Evolutionary conservation across 257 asterid species (phyloP).

Genomic region (Osmanthus fragrans): DNA sequence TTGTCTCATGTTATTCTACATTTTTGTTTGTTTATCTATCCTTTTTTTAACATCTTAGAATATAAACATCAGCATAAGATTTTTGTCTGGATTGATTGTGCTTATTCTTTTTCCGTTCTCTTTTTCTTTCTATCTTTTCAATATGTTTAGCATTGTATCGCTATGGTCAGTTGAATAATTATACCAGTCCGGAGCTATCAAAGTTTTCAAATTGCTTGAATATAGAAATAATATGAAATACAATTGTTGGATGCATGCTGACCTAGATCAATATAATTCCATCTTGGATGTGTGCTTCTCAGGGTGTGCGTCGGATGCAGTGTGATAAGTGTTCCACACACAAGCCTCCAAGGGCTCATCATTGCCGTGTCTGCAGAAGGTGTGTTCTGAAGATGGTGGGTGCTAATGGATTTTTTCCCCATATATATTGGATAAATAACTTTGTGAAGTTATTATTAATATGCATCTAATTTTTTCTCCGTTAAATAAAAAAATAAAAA

Average conservation of each 20-base stretch:
- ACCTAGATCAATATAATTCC: slow-evolving; percentile 6
- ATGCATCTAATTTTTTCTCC: background rate
- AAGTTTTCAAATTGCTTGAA: slow-evolving; percentile 2
- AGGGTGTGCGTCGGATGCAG: slow-evolving; percentile 37
- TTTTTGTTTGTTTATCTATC: background rate
- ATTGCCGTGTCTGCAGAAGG: slow-evolving; percentile 92
- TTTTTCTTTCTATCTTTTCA: background rate
- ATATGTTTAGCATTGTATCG: background rate
- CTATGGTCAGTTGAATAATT: background rate
- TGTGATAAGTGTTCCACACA: slow-evolving; percentile 78
- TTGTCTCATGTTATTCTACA: background rate
- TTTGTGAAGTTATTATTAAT: background rate
- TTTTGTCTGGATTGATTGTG: background rate
- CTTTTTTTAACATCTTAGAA: background rate
- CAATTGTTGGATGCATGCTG: slow-evolving; percentile 17
- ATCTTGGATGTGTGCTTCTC: slow-evolving; percentile 29
- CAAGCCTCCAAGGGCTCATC: slow-evolving; percentile 95
- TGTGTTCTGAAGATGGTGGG: slow-evolving; percentile 95
- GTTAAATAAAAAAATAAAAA: background rate
- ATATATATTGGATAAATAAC: slow-evolving; percentile 1
- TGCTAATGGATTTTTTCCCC: slow-evolving; percentile 22
- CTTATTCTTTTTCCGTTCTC: background rate
- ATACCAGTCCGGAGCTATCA: background rate
- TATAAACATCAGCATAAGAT: background rate
- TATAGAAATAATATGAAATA: background rate